Base-by-base conservation (phyloP, 352 stramenopile species). In the Phytophthora megakarya region DNA sequence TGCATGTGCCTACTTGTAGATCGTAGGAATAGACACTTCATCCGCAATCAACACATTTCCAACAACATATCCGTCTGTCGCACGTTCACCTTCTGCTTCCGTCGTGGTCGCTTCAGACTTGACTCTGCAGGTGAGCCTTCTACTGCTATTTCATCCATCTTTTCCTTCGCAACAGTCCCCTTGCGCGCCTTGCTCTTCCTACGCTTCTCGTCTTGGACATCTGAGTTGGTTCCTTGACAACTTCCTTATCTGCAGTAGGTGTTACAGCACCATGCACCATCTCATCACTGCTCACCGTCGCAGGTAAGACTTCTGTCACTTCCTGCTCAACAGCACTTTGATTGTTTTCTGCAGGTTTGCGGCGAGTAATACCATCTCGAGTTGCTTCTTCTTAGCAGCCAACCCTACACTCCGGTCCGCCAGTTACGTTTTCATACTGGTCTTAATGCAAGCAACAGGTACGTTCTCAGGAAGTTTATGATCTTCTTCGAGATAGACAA, bases 81-180 rank as follows among this genome's bases (percentile, higher is more conserved):
- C 11, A 62, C 32, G 5, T 48, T 62, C 15, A 16, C 11, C 18
- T 28, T 54, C 33, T 47, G 15, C 16, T 8, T 18, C 23, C 38
- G 12, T 16, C 45, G 26, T 43, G 22, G 55, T 13, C 21, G 55
- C 55, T 66, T 66, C 3, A 53, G 40, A 12, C 40, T 64, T 1
- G 61, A 37, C 2, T 56, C 23, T 3, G 35, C 28, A 30, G 52
- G 19, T 37, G 53, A 43, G 25, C 10, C 7, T 15, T 23, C 2
- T 7, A 46, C 52, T 15, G 25, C 35, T 44, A 43, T 45, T 5
- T 30, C 52, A 32, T 9, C 46, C 35, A 35, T 39, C 35, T 56
- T 22, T 22, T 56, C 23, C 22, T 56, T 22, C 15, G 35, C 33
- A 28, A 39, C 50, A 32, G 35, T 7, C 10, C 28, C 28, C 38